Conservation (phyloP, 2,329 filamentous ascomycete genomes). For the Pestalotiopsis sp. region DNA sequence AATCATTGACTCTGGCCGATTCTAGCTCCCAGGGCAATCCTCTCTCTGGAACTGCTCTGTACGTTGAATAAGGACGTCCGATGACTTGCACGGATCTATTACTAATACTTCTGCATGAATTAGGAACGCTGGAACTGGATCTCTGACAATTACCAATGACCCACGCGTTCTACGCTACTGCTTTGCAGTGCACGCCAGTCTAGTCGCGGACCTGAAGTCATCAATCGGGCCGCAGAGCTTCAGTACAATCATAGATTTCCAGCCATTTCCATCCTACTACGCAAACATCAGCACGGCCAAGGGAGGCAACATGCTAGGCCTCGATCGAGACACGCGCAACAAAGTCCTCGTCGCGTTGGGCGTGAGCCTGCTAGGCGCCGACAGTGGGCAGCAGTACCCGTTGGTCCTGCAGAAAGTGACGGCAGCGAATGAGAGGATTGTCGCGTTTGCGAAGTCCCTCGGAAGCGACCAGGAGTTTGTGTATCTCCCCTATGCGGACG, state of each 20-base stretch:
- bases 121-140: background rate
- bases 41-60: background rate
- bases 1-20: background rate
- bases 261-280: background rate
- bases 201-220: background rate
- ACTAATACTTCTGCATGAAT: background rate
- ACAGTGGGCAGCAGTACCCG: background rate
- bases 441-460: background rate
- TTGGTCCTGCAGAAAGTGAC: background rate
- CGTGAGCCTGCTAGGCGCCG: background rate
- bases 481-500: conserved; percentile 36
- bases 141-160: background rate
- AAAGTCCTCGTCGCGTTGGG: conserved; percentile 20
- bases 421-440: background rate
- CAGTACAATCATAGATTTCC: background rate
- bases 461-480: conserved; percentile 27
- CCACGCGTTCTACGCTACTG: background rate
- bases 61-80: background rate
- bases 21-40: background rate
- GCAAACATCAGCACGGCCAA: conserved; percentile 12
- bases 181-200: background rate
- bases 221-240: background rate
- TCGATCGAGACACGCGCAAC: conserved; percentile 16
- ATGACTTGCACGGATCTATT: background rate
- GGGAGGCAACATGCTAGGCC: conserved; percentile 30